Evolutionary conservation across 2,329 filamentous ascomycete genomes (phyloP).

Genomic region (Cercospora citrullina): DNA sequence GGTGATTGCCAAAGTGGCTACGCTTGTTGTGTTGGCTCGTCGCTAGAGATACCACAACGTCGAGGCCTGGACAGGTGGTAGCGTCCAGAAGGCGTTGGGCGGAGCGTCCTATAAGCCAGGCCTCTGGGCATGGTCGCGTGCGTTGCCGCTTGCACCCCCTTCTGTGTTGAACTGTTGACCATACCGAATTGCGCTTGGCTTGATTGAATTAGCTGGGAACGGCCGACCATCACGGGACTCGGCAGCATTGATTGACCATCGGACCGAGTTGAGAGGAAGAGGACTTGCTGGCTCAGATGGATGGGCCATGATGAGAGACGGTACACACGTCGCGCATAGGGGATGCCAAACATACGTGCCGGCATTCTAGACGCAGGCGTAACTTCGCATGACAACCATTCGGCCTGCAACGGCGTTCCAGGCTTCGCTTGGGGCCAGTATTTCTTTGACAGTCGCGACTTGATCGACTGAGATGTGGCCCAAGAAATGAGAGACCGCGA

Average conservation of each 20-base stretch:
- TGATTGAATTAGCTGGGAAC: conserved; percentile 8
- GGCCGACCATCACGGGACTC: neutral
- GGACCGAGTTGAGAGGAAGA: neutral
- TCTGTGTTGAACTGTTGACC: neutral
- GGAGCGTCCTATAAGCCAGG: neutral
- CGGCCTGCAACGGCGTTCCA: neutral
- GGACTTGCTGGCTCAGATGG: neutral
- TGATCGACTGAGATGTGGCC: neutral
- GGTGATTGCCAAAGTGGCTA: neutral
- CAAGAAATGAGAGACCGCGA: neutral
- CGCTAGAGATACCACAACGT: conserved; percentile 8
- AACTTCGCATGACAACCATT: neutral
- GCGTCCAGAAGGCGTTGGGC: neutral
- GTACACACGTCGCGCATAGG: neutral
- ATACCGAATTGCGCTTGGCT: neutral
- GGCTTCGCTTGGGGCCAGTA: neutral
- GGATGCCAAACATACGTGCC: neutral
- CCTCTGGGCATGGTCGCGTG: neutral
- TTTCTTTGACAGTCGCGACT: neutral
- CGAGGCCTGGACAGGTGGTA: neutral
- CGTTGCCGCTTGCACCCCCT: neutral
- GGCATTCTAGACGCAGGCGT: neutral
- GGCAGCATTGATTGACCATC: neutral
- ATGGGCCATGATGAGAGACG: neutral
- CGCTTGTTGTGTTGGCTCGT: neutral